Base-by-base conservation (phyloP, 1,139 yeast species). In the Yamadazyma buinensis region DNA sequence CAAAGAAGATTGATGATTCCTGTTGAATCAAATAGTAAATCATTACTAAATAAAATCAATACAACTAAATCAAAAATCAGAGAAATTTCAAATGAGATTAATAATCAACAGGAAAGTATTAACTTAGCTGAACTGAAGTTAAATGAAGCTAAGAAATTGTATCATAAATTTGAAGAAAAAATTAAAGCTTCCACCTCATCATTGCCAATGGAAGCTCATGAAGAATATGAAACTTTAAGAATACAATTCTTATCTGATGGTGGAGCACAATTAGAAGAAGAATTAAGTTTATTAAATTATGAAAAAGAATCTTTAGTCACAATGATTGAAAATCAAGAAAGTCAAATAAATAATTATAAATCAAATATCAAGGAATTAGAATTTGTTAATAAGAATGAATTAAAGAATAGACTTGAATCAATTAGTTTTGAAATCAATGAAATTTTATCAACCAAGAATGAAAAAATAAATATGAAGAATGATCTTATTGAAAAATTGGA, bases 191-290 rank as follows among this genome's bases (percentile, higher is more conserved):
- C 53, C 5, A 46, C 54, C 3, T 52, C 59, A 1, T 60, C 65
- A 3, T 50, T 82, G 15, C 63, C 78, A 2, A 64, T 70, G 1
- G 77, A 69, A 11, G 84, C 77, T 24, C 65, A 77, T 28, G 57
- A 63, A 19, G 81, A 80, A 35, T 88, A 87, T 52, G 81, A 80
- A 32, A 29, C 40, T 1, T 61, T 87, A 39, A 74, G 86, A 48
- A 76, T 77, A 14, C 49, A 64, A 36, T 86, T 76, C 46, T 58
- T 84, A 31, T 60, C 75, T 18, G 58, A 60, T 23, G 81, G 79
- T 2, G 90, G 90, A 17, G 71, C 81, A 8, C 59, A 67, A 26
- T 64, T 80, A 29, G 81, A 80, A 40, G 80, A 75, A 40, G 59
- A 72, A 26, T 47, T 76, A 24, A 55, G 67, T 1, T 53, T 74